phyloP scores from a whole-genome alignment of 768 basidiomycete species.

The Hericium erinaceus region DNA sequence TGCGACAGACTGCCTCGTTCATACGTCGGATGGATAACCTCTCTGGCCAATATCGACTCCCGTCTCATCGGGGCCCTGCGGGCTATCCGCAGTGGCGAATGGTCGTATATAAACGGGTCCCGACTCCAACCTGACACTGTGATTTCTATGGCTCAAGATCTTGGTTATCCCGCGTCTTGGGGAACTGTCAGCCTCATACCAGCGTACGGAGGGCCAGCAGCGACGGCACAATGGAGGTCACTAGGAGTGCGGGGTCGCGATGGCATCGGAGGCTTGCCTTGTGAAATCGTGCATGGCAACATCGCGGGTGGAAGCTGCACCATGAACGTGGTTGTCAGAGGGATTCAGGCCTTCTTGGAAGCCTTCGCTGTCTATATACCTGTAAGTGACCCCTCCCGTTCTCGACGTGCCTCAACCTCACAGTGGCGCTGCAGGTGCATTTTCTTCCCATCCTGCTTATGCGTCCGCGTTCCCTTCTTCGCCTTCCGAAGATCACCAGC shows the following conservation, averaged over 20 bases:
- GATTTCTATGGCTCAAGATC: conserved; percentile 36
- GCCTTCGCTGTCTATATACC: conserved; percentile 63
- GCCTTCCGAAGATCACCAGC: conserved; percentile 29
- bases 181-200: conserved; percentile 54
- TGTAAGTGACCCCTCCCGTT: conserved; percentile 31
- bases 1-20: conserved; percentile 43
- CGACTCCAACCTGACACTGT: conserved; percentile 32
- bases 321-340: conserved; percentile 47
- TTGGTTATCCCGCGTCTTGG: conserved; percentile 54
- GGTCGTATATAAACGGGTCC: conserved; percentile 48
- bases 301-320: conserved; percentile 48
- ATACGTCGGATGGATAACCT: conserved; percentile 63
- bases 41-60: conserved; percentile 57
- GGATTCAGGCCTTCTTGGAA: conserved; percentile 47
- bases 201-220: conserved; percentile 46
- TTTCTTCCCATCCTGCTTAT: conserved; percentile 57
- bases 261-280: conserved; percentile 64
- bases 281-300: conserved; percentile 63
- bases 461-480: conserved; percentile 43
- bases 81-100: conserved; percentile 41
- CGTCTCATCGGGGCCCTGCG: conserved; percentile 48
- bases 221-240: conserved; percentile 44
- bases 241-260: conserved; percentile 44
- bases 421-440: conserved; percentile 44
- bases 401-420: background rate